Conservation (phyloP, 345 rosid genomes). For the Brassica juncea region DNA sequence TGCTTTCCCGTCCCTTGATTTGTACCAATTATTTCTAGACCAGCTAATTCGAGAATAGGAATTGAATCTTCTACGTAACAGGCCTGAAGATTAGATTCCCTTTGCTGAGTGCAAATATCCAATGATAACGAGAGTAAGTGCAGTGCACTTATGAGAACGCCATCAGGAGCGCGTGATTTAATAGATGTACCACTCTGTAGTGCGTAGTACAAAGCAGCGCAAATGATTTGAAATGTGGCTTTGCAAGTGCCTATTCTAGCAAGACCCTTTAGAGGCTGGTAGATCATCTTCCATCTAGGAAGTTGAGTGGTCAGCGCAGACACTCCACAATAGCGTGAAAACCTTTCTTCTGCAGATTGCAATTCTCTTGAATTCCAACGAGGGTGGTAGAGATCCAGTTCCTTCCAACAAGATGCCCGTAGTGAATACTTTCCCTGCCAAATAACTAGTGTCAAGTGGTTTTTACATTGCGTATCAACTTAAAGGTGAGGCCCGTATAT, state of each 20-base stretch:
- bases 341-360: conserved; percentile 97
- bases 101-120: conserved; percentile 68
- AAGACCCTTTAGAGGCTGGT: conserved; percentile 69
- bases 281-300: conserved; percentile 79
- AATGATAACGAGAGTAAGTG: conserved; percentile 80
- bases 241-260: conserved; percentile 80
- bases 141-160: conserved; percentile 69
- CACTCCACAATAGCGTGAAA: conserved; percentile 64
- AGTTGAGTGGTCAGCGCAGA: conserved; percentile 80
- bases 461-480: conserved; percentile 27
- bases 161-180: conserved; percentile 80
- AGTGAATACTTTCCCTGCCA: conserved; percentile 85
- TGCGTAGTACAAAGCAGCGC: conserved; percentile 73
- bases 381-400: conserved; percentile 91
- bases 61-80: conserved; percentile 41
- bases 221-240: conserved; percentile 64
- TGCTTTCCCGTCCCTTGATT: conserved; percentile 54
- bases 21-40: conserved; percentile 58
- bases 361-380: conserved; percentile 85
- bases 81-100: conserved; percentile 42
- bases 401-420: conserved; percentile 79
- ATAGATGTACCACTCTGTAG: conserved; percentile 57
- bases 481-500: conserved; percentile 20
- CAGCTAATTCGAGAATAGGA: conserved; percentile 61
- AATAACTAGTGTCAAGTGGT: conserved; percentile 31